Percentiles rank a stretch among this genome's conserved stretches.
Conservation (phyloP, 371 early-diverging fungal species). For the Mortierella sp. region DNA sequence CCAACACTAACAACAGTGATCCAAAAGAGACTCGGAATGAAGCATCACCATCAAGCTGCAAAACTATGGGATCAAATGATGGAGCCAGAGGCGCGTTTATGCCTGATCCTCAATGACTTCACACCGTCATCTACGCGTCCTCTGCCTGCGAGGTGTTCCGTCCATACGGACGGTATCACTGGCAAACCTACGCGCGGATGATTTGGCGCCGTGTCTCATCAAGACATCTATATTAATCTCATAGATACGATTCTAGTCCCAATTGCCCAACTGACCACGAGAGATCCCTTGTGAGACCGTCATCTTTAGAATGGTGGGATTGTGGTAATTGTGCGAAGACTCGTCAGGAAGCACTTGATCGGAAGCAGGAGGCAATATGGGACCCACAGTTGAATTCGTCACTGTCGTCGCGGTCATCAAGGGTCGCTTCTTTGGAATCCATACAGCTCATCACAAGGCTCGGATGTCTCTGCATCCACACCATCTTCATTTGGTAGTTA, state of each 20-base stretch:
- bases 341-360: constrained; percentile 3
- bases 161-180: constrained; percentile 12
- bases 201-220: constrained; percentile 22
- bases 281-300: constrained; percentile 24
- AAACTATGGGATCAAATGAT: constrained; percentile 23
- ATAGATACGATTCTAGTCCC: constrained; percentile 40
- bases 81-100: constrained; percentile 35
- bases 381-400: background rate
- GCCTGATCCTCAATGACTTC: constrained; percentile 42
- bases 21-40: constrained; percentile 25
- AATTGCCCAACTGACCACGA: constrained; percentile 18
- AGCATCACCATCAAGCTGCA: constrained; percentile 21
- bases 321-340: background rate
- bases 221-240: constrained; percentile 22
- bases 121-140: constrained; percentile 41
- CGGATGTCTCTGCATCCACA: too few species aligned
- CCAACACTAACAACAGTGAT: too few species aligned
- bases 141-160: constrained; percentile 9
- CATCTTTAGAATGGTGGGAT: constrained; percentile 15
- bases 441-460: background rate
- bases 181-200: constrained; percentile 39
- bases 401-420: background rate
- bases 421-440: background rate
- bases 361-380: background rate
- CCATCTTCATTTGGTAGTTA: background rate